Evolutionary conservation across 176 grass and related monocot genomes (phyloP).

Genomic region (Avena atlantica): DNA sequence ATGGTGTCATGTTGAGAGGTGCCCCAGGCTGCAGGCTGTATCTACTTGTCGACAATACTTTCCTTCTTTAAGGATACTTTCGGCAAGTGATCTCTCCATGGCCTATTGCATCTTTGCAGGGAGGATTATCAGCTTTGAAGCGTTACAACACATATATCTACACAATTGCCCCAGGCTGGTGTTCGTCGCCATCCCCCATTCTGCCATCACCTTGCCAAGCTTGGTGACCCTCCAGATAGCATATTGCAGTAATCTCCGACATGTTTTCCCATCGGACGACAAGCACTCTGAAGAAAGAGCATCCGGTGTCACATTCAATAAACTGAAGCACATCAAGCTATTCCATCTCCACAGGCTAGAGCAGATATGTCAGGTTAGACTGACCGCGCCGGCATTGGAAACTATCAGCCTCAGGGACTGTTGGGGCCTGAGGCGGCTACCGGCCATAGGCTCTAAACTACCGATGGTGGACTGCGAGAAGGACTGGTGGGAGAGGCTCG

Average conservation of each 20-base stretch:
- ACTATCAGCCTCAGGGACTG: not conserved
- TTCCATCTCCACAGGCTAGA: not conserved
- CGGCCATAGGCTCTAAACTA: not conserved
- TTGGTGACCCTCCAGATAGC: not conserved
- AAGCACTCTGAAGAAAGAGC: not conserved
- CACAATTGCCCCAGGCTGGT: too few species aligned
- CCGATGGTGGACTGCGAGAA: constrained; percentile 19
- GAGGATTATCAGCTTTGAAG: too few species aligned
- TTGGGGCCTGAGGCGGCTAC: not conserved
- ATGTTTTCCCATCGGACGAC: not conserved
- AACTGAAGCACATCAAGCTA: not conserved
- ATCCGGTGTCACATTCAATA: not conserved
- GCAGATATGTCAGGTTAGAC: not conserved
- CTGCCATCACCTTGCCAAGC: not conserved
- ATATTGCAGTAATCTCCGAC: not conserved
- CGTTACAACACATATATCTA: too few species aligned
- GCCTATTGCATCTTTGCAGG: too few species aligned
- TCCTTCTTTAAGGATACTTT: too few species aligned
- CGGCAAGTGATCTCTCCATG: too few species aligned
- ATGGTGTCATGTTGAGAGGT: too few species aligned
- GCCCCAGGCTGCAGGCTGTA: too few species aligned
- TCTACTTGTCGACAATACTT: too few species aligned
- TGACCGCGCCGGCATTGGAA: not conserved
- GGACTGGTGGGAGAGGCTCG: constrained; percentile 12
- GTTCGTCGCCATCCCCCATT: too few species aligned